phyloP scores from a whole-genome alignment of 768 basidiomycete species.

The Kwoniella newhampshirensis region DNA sequence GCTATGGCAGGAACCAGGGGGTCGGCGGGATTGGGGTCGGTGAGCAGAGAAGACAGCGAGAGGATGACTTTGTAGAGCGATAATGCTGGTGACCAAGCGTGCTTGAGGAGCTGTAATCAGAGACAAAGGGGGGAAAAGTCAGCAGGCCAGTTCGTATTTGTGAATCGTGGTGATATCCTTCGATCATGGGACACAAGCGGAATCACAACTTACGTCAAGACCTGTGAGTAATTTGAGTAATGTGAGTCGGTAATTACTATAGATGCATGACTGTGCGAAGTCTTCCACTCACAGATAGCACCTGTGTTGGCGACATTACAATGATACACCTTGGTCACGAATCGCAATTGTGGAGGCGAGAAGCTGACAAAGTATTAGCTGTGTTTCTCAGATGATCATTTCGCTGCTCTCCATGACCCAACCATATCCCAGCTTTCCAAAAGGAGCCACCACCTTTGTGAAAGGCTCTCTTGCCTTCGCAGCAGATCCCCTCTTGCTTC shows the following conservation, averaged over 20 bases:
- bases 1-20: constrained; percentile 51
- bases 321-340: constrained; percentile 50
- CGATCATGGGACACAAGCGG: too few relatives aligned
- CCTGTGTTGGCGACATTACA: constrained; percentile 49
- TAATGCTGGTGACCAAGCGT: constrained; percentile 90
- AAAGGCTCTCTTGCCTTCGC: background rate
- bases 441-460: background rate
- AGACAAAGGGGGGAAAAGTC: too few relatives aligned
- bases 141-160: too few relatives aligned
- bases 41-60: constrained; percentile 85
- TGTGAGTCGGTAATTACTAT: background rate
- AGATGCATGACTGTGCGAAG: background rate
- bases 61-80: constrained; percentile 93
- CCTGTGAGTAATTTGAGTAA: constrained; percentile 16
- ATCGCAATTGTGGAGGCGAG: constrained; percentile 47
- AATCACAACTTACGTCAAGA: constrained; percentile 48
- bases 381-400: background rate
- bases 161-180: too few relatives aligned
- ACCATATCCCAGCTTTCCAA: background rate
- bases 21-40: constrained; percentile 80
- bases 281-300: constrained; percentile 46
- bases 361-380: constrained; percentile 29
- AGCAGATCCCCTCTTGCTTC: background rate
- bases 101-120: constrained; percentile 77
- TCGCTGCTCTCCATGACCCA: background rate